Percentiles rank a stretch among this genome's conserved stretches.
Evolutionary conservation across 441 rosid species (phyloP).

Genomic region (Pelargonium exstipulatum): DNA sequence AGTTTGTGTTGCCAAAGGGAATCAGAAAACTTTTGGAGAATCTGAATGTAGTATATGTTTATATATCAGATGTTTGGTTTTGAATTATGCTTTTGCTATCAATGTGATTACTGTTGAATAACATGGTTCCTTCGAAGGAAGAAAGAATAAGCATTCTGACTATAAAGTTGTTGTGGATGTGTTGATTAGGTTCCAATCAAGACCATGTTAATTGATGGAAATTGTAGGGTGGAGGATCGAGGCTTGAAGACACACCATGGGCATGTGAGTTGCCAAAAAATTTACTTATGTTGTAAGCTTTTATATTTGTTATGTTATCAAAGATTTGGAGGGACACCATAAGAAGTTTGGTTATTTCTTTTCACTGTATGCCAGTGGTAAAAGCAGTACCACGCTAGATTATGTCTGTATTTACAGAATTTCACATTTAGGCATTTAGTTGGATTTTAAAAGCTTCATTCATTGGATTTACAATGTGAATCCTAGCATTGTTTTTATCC

Average conservation of each 20-base stretch:
- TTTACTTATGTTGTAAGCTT: not conserved
- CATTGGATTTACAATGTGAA: not conserved
- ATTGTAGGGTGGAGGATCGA: slow-evolving; percentile 98
- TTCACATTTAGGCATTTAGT: not conserved
- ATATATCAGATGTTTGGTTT: not conserved
- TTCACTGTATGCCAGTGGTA: not conserved
- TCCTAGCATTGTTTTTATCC: not conserved
- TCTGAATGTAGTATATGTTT: too few species aligned
- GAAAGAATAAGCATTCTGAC: not conserved
- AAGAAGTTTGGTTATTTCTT: not conserved
- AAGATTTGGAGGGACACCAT: not conserved
- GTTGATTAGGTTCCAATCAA: slow-evolving; percentile 78
- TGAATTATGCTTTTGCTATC: slow-evolving; percentile 15
- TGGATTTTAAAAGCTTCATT: slow-evolving; percentile 1
- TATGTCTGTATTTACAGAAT: not conserved
- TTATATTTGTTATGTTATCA: not conserved
- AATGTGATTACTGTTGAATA: slow-evolving; percentile 3
- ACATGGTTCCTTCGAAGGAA: not conserved
- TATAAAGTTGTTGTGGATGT: slow-evolving; percentile 1
- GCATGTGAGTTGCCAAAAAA: slow-evolving; percentile 49
- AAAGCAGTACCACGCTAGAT: not conserved
- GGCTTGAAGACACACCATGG: slow-evolving; percentile 99
- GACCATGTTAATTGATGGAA: slow-evolving; percentile 90
- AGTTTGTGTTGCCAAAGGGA: too few species aligned
- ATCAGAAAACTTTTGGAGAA: too few species aligned